A percentile compares a stretch with the other conserved stretches of the same genome.
phyloP scores from a whole-genome alignment of 1,284 basidiomycete genomes.

The Leccinum griseonigrum region DNA sequence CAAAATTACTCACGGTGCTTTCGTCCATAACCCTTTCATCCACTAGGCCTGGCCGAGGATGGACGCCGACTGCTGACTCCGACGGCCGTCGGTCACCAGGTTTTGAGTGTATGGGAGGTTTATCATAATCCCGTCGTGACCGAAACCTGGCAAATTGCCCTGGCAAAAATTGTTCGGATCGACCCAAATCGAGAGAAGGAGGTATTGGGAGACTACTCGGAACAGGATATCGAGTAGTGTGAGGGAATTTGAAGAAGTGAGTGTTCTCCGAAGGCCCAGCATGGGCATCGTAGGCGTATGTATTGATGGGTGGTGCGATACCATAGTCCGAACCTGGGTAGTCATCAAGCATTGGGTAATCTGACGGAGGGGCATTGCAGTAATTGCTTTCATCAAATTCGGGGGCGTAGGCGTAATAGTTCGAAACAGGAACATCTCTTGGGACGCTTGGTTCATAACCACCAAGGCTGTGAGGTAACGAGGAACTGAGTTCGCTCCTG shows the following conservation, averaged over 20 bases:
- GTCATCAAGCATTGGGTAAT: slow-evolving; percentile 14
- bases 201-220: slow-evolving; percentile 22
- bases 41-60: slow-evolving; percentile 14
- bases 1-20: background rate
- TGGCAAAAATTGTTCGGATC: slow-evolving; percentile 9
- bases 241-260: slow-evolving; percentile 30
- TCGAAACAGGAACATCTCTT: slow-evolving; percentile 11
- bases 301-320: slow-evolving; percentile 9
- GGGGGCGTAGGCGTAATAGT: slow-evolving; percentile 7
- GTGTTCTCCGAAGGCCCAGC: slow-evolving; percentile 14
- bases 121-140: slow-evolving; percentile 16
- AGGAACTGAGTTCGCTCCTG: slow-evolving; percentile 29
- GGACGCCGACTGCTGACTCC: slow-evolving; percentile 6
- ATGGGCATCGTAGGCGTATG: slow-evolving; percentile 11
- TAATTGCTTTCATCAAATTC: slow-evolving; percentile 11
- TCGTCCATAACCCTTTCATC: slow-evolving; percentile 9
- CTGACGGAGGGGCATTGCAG: slow-evolving; percentile 11
- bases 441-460: slow-evolving; percentile 23
- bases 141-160: slow-evolving; percentile 6
- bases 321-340: slow-evolving; percentile 18
- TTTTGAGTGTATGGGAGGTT: slow-evolving; percentile 6
- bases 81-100: slow-evolving; percentile 8
- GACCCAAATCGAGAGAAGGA: slow-evolving; percentile 3
- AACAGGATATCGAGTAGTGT: slow-evolving; percentile 29
- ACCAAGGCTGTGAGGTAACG: slow-evolving; percentile 28